A percentile compares a stretch with the other conserved stretches of the same genome.
These are phyloP conservation scores for Scedosporium boydii DNA, from an alignment of 2,329 filamentous ascomycete genomes.

Conservation along the genomic window DNA sequence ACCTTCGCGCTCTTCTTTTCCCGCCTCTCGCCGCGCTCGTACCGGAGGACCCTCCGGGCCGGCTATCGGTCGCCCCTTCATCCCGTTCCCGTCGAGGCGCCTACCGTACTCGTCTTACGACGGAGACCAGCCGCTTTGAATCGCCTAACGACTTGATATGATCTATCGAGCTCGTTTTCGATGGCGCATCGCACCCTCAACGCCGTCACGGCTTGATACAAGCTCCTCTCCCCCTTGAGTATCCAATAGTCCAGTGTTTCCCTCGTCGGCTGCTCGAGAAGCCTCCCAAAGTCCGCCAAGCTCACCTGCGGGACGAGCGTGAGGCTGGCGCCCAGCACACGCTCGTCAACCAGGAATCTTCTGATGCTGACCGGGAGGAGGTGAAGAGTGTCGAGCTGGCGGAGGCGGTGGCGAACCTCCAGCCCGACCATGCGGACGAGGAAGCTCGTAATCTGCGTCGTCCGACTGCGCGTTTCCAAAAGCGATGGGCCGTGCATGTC, in stretches of 20 bases:
- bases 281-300: constrained; percentile 60
- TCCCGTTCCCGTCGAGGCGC: not conserved
- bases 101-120: constrained; percentile 31
- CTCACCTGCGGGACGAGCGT: constrained; percentile 76
- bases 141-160: constrained; percentile 66
- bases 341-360: constrained; percentile 74
- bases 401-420: constrained; percentile 71
- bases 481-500: constrained; percentile 68
- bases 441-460: constrained; percentile 47
- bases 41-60: not conserved
- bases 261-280: constrained; percentile 75
- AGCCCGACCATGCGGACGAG: constrained; percentile 60
- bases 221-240: constrained; percentile 69
- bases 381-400: constrained; percentile 70
- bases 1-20: not conserved
- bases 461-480: constrained; percentile 47
- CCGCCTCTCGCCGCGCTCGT: not conserved
- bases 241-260: constrained; percentile 80
- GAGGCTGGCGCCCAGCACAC: constrained; percentile 66
- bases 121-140: constrained; percentile 42
- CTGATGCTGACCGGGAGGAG: constrained; percentile 61
- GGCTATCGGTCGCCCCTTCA: not conserved
- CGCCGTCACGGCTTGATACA: constrained; percentile 83
- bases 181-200: constrained; percentile 74
- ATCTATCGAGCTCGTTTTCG: constrained; percentile 78